phyloP scores from a whole-genome alignment of 495 filamentous ascomycete genomes.

The Aspergillus haitiensis region DNA sequence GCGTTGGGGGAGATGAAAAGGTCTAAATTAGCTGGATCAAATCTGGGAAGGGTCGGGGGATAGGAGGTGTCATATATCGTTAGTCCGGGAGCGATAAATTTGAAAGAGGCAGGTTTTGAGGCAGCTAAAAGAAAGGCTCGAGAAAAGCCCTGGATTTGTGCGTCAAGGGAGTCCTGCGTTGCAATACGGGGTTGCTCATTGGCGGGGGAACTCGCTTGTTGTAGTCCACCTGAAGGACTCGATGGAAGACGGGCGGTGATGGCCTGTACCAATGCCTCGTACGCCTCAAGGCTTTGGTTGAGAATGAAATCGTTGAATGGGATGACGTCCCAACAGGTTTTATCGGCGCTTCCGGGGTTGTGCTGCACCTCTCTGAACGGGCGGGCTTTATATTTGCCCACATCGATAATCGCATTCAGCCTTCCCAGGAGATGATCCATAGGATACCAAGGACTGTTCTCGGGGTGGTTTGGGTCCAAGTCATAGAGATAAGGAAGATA shows the following conservation, averaged over 20 bases:
- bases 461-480: background rate
- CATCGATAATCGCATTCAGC: constrained; percentile 10
- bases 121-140: constrained; percentile 5
- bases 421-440: background rate
- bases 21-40: background rate
- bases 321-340: background rate
- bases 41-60: background rate
- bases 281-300: background rate
- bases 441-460: background rate
- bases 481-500: background rate
- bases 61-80: background rate
- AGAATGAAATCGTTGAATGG: background rate
- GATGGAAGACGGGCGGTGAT: constrained; percentile 1
- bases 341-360: background rate
- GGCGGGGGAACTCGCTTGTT: background rate
- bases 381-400: background rate
- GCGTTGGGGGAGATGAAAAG: background rate
- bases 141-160: constrained; percentile 2
- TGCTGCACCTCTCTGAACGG: background rate
- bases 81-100: constrained; percentile 6
- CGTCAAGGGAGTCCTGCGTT: background rate
- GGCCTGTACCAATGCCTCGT: background rate
- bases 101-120: background rate
- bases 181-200: background rate
- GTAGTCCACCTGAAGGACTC: background rate